These are phyloP conservation scores for Sabuloglossum arenarium DNA, from an alignment of 495 filamentous ascomycete species.

Conservation along the genomic window DNA sequence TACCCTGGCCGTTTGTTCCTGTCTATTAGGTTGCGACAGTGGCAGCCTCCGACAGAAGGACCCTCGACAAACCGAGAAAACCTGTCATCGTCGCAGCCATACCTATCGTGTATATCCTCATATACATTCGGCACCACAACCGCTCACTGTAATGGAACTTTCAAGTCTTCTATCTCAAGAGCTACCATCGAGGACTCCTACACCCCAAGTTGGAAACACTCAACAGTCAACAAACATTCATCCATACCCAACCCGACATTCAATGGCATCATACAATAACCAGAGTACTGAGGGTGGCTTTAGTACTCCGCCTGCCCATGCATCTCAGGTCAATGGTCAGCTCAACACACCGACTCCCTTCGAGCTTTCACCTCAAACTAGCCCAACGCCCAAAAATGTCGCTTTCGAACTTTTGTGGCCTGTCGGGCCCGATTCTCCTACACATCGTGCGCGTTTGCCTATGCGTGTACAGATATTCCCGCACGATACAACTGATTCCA, in stretches of 20 bases:
- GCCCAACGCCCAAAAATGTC: constrained; percentile 47
- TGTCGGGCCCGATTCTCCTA: constrained; percentile 47
- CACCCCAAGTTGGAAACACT: not conserved
- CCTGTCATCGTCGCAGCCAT: not conserved
- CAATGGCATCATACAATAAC: constrained; percentile 15
- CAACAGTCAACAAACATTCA: constrained; percentile 22
- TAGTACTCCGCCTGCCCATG: constrained; percentile 6
- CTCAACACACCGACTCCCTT: constrained; percentile 9
- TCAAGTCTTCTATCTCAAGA: constrained; percentile 22
- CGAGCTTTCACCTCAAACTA: constrained; percentile 25
- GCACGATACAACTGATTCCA: constrained; percentile 88
- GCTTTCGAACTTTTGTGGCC: constrained; percentile 69
- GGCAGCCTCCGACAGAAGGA: constrained; percentile 9
- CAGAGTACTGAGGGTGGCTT: constrained; percentile 6
- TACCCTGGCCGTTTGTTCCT: not conserved
- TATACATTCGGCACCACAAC: constrained; percentile 7
- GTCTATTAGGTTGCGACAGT: constrained; percentile 10
- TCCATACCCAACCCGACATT: constrained; percentile 19
- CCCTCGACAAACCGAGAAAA: not conserved
- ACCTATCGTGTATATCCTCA: not conserved
- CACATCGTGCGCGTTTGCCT: constrained; percentile 58
- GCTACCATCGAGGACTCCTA: constrained; percentile 7
- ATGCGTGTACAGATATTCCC: constrained; percentile 82
- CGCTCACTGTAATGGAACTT: constrained; percentile 18
- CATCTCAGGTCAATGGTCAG: not conserved